Base-by-base conservation (phyloP, 768 basidiomycete species). In the Lactifluus subvellereus region DNA sequence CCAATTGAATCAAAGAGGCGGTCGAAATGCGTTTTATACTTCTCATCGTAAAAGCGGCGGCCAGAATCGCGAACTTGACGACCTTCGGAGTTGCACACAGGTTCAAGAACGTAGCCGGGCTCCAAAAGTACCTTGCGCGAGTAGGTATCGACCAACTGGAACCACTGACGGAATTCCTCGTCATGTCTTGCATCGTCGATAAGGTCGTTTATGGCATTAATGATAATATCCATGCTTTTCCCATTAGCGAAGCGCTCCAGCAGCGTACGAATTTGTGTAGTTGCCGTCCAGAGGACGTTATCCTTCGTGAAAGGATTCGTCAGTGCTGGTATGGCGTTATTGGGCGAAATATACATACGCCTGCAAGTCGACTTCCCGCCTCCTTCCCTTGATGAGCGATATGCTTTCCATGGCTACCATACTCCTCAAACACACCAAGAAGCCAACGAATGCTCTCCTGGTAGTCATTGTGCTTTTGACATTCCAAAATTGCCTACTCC, bases 161-260 rank as follows among this genome's bases (percentile, higher is more conserved):
- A 91, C 92, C 92, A 97, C 20, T 78, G 71, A 49, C 84, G 77
- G 42, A 99, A 80, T 61, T 83, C 87, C 32, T 83, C 78, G 64
- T 99, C 96, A 47, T 86, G 78, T 54, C 79, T 77, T 0, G 90
- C 81, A 71, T 95, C 91, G 53, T 85, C 79, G 65, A 86, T 86
- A 16, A 99, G 78, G 2, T 80, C 80, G 68, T 87, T 79, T 45
- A 88, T 78, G 5, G 94, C 82, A 65, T 89, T 82, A 40, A 89
- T 77, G 61, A 96, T 81, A 35, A 79, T 73, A 60, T 86, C 78
- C 74, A 94, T 81, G 43, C 83, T 84, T 68, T 76, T 71, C 57
- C 82, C 83, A 69, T 91, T 87, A 6, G 95, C 95, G 72, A 98
- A 94, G 22, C 96, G 87, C 74, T 98, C 94, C 47, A 97, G 84